Percentiles rank a stretch among this genome's conserved stretches.
Evolutionary conservation across 2,329 filamentous ascomycete genomes (phyloP).

Genomic region (Cladosporium phlei): DNA sequence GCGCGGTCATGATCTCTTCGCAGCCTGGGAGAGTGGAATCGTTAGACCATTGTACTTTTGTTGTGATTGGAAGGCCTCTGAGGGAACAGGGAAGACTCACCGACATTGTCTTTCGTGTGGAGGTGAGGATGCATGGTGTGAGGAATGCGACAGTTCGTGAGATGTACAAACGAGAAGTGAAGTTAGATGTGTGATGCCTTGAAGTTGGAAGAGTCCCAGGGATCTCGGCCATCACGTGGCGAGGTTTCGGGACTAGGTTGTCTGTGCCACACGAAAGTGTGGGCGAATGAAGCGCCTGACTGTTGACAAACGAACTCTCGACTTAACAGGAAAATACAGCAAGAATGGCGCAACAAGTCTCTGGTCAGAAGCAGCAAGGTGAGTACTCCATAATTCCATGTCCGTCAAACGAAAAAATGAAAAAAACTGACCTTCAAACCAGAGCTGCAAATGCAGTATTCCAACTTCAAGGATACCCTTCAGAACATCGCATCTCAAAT

Average conservation of each 20-base stretch:
- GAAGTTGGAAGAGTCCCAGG: no score
- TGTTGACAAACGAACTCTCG: not conserved
- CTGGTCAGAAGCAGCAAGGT: conserved; percentile 73
- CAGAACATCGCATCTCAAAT: conserved; percentile 95
- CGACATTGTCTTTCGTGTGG: conserved; percentile 84
- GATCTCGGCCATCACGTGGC: conserved; percentile 6
- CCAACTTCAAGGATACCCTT: conserved; percentile 69
- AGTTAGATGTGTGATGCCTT: not conserved
- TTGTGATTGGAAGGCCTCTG: no score
- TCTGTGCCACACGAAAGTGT: conserved; percentile 1
- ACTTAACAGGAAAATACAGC: not conserved
- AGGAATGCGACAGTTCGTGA: not conserved
- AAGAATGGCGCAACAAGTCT: conserved; percentile 47
- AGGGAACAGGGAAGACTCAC: conserved; percentile 47
- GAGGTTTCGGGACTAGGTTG: not conserved
- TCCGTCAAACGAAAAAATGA: not conserved
- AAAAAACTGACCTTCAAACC: conserved; percentile 7
- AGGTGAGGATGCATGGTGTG: conserved; percentile 87
- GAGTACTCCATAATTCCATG: conserved; percentile 7
- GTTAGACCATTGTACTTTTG: conserved; percentile 4
- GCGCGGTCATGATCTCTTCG: conserved; percentile 85
- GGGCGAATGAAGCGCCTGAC: conserved; percentile 6
- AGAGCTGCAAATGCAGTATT: conserved; percentile 79
- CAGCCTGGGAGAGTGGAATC: conserved; percentile 63
- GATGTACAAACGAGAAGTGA: conserved; percentile 3